Evolutionary conservation across 2,329 filamentous ascomycete species (phyloP).

Genomic region (Botrytis paeoniae): DNA sequence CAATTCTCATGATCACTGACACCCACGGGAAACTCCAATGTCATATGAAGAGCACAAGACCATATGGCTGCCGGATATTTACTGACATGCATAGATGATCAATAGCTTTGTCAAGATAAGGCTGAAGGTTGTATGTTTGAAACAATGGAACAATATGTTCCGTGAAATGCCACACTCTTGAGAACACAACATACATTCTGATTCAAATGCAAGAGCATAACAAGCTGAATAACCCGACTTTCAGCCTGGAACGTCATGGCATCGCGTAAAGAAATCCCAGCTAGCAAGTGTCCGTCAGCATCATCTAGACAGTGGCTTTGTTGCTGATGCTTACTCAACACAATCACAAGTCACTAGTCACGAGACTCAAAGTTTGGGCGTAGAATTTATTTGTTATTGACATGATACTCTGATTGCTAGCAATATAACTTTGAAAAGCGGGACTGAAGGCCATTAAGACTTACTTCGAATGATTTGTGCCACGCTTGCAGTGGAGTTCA

Average conservation of each 20-base stretch:
- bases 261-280: not conserved
- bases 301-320: not conserved
- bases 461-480: not conserved
- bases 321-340: not conserved
- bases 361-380: not conserved
- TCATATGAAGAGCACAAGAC: not conserved
- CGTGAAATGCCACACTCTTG: not conserved
- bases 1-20: not conserved
- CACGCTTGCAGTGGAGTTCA: not conserved
- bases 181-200: not conserved
- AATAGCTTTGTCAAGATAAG: not conserved
- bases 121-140: not conserved
- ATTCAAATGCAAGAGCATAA: not conserved
- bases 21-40: not conserved
- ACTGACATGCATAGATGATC: not conserved
- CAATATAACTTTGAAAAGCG: not conserved
- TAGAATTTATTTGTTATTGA: not conserved
- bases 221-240: not conserved
- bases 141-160: not conserved
- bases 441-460: not conserved
- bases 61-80: not conserved
- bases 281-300: not conserved
- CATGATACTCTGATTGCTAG: too few relatives aligned
- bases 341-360: not conserved
- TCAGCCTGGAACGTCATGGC: not conserved